phyloP scores from a whole-genome alignment of 257 asterid species.

The Solanum rostratum region DNA sequence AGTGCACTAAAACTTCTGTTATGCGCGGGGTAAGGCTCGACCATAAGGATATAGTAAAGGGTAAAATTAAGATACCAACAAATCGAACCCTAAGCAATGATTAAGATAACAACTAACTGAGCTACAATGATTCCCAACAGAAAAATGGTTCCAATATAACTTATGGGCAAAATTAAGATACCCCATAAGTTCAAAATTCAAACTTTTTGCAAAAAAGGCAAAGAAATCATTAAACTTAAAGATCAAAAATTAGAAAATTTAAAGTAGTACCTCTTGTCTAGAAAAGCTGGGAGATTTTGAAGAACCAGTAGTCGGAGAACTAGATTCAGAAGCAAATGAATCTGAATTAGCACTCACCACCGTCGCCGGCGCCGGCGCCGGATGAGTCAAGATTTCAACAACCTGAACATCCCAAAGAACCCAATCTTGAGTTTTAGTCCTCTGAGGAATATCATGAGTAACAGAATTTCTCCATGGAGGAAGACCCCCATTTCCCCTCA shows the following conservation, averaged over 20 bases:
- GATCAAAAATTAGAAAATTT: not conserved
- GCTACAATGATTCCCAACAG: no score
- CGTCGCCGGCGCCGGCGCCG: conserved; percentile 11
- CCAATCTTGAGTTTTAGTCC: conserved; percentile 80
- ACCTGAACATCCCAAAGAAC: conserved; percentile 75
- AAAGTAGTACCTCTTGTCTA: conserved; percentile 47
- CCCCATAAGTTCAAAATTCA: not conserved
- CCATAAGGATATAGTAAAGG: no score
- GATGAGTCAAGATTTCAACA: conserved; percentile 35
- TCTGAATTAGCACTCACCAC: conserved; percentile 23
- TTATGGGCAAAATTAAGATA: not conserved
- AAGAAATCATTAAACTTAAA: not conserved
- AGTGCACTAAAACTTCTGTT: no score
- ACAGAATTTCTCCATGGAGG: conserved; percentile 96
- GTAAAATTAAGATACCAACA: not conserved
- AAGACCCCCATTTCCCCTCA: conserved; percentile 79
- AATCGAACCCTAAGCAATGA: not conserved
- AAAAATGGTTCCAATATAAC: not conserved
- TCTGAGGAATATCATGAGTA: conserved; percentile 83
- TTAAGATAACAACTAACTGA: no score
- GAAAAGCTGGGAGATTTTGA: conserved; percentile 50
- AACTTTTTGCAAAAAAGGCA: not conserved
- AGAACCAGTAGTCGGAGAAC: conserved; percentile 39
- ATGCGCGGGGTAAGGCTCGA: no score
- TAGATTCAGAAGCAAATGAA: conserved; percentile 45